Evolutionary conservation across 352 stramenopile genomes (phyloP), one percentile per base, ranked within the genome.

Genomic region (Hyaloperonospora brassicae): DNA sequence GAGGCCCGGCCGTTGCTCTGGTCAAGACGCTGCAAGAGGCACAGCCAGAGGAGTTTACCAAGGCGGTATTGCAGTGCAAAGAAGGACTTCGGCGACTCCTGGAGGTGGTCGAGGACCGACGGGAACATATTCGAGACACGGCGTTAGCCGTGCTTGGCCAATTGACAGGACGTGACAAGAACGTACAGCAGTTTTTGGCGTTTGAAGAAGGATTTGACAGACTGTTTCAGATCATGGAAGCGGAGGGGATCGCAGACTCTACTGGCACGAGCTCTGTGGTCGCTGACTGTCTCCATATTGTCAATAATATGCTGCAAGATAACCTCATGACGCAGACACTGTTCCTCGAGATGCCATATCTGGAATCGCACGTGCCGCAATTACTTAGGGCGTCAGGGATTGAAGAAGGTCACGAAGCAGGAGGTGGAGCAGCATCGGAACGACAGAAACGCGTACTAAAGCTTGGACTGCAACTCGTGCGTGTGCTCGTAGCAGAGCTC

Each of bases 301-400:
- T 91, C 8, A 83, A 79, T 61, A 88, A 91, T 56, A 88, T 91
- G 76, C 27, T 91, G 36, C 61, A 72, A 27, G 78, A 88, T 58
- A 91, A 91, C 52, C 54, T 76, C 21, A 87, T 88, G 75, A 87
- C 79, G 35, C 81, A 91, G 63, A 88, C 66, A 24, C 55, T 91
- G 23, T 81, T 91, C 27, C 59, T 73, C 0, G 75, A 91, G 38
- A 59, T 83, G 54, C 59, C 81, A 17, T 81, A 73, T 41, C 48
- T 91, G 8, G 56, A 74, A 12, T 70, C 73, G 0, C 72, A 88
- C 35, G 55, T 91, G 22, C 67, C 78, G 3, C 52, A 61, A 6
- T 49, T 91, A 10, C 55, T 91, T 14, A 56, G 67, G 5, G 13
- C 81, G 9, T 65, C 68, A 21, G 58, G 57, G 0, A 47, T 57